Base-by-base conservation (phyloP, 1,139 yeast genomes). In the Spencermartinsiella ligniputridi region DNA sequence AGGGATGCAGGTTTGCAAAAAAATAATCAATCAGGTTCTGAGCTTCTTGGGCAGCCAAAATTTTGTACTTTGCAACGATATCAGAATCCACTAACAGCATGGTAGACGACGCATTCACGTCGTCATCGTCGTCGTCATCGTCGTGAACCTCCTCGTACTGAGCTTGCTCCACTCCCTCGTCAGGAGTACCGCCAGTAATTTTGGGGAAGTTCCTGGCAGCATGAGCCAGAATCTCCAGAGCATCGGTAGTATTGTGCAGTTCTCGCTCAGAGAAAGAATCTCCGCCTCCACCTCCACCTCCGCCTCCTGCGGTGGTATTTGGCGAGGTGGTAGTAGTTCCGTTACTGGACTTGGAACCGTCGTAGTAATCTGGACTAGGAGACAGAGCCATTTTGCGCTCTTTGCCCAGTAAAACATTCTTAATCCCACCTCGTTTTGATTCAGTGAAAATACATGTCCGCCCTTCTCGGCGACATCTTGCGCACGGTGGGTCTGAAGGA, bases 401-500 rank as follows among this genome's bases (percentile, higher is more conserved):
- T 29, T 50, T 63, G 9, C 79, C 80, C 15, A 66, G 67, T 5
- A 68, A 58, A 11, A 76, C 72, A 51, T 76, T 75, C 17, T 67
- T 65, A 21, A 71, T 65, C 1, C 81, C 83, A 2, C 87, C 84
- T 43, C 87, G 64, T 49, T 72, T 70, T 32, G 79, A 70, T 43
- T 79, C 84, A 3, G 83, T 83, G 64, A 89, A 84, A 19, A 82
- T 80, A 66, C 97, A 89, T 55, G 83, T 88, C 55, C 77, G 78
- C 17, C 94, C 71, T 58, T 89, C 96, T 41, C 96, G 71, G 50
- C 76, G 73, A 58, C 97, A 89, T 44, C 97, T 68, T 2, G 80
- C 83, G 71, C 97, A 90, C 16, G 94, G 94, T 4, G 95, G 95
- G 6, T 79, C 81, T 42, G 74, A 72, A 0, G 96, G 96, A 46